Base-by-base conservation (phyloP, 768 basidiomycete species). In the Macrocybe gigantea region DNA sequence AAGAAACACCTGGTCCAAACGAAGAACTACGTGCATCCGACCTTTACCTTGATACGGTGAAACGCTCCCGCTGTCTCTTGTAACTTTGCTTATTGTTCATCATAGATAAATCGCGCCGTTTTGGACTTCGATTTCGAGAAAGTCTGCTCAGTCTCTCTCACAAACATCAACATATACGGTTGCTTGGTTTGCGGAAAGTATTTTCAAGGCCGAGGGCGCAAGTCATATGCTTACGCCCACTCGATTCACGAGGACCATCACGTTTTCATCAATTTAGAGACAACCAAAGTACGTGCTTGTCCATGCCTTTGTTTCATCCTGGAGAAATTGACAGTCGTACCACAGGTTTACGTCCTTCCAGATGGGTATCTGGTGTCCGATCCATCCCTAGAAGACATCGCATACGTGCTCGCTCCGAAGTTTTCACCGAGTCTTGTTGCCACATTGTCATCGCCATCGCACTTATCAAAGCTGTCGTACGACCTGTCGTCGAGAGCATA, bases 71-170 rank as follows among this genome's bases (percentile, higher is more conserved):
- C 46, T 48, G 45, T 53, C 37, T 29, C 5, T 35, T 51, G 42
- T 48, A 38, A 40, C 30, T 53, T 48, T 40, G 15, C 42, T 48
- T 46, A 12, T 45, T 14, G 41, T 53, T 47, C 34, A 45, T 50
- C 42, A 49, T 31, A 97, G 94, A 89, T 98, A 54, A 93, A 96
- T 64, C 80, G 96, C 52, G 80, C 78, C 41, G 75, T 82, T 39
- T 80, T 99, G 49, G 96, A 99, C 67, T 99, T 99, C 68, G 96
- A 99, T 69, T 99, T 99, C 58, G 96, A 99, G 71, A 93, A 95
- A 74, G 80, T 98, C 29, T 99, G 96, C 75, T 97, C 95, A 7
- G 91, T 98, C 44, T 96, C 92, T 33, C 75, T 92, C 47, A 88
- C 90, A 37, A 95, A 98, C 67, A 93, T 96, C 75, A 96, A 99